Percentiles rank a stretch among this genome's conserved stretches.
These are phyloP conservation scores for Phoma sp. DNA, from an alignment of 2,329 filamentous ascomycete species.

Conservation along the genomic window DNA sequence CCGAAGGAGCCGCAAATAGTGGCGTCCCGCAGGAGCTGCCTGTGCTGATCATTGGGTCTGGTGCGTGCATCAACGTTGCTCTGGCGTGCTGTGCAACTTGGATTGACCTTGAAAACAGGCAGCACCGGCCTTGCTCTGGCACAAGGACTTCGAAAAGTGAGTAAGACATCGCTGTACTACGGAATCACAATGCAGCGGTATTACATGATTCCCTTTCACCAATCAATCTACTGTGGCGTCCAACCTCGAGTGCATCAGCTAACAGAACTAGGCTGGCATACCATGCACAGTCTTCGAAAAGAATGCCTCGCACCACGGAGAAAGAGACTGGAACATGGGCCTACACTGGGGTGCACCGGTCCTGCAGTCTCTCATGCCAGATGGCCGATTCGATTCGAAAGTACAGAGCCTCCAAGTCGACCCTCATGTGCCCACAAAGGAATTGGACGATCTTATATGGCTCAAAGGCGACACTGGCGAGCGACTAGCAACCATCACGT, in stretches of 20 bases:
- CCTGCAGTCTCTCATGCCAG: constrained; percentile 60
- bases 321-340: constrained; percentile 69
- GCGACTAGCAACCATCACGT: constrained; percentile 40
- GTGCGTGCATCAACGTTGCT: constrained; percentile 23
- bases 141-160: constrained; percentile 45
- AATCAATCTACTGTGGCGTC: not conserved
- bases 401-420: constrained; percentile 60
- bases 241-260: constrained; percentile 6
- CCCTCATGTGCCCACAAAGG: constrained; percentile 51
- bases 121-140: constrained; percentile 46
- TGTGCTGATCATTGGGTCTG: constrained; percentile 43
- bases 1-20: not conserved
- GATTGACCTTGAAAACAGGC: constrained; percentile 34
- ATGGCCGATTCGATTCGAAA: constrained; percentile 57
- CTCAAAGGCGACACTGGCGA: constrained; percentile 47
- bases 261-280: constrained; percentile 37
- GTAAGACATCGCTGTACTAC: constrained; percentile 1
- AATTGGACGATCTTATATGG: constrained; percentile 43
- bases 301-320: constrained; percentile 52
- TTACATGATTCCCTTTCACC: constrained; percentile 3
- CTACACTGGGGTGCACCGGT: constrained; percentile 67
- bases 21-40: constrained; percentile 17
- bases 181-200: constrained; percentile 1
- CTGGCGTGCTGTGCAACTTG: not conserved
- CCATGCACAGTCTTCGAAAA: constrained; percentile 64